Conservation (phyloP, 2,329 filamentous ascomycete genomes). For the Sporothrix dimorphospora region DNA sequence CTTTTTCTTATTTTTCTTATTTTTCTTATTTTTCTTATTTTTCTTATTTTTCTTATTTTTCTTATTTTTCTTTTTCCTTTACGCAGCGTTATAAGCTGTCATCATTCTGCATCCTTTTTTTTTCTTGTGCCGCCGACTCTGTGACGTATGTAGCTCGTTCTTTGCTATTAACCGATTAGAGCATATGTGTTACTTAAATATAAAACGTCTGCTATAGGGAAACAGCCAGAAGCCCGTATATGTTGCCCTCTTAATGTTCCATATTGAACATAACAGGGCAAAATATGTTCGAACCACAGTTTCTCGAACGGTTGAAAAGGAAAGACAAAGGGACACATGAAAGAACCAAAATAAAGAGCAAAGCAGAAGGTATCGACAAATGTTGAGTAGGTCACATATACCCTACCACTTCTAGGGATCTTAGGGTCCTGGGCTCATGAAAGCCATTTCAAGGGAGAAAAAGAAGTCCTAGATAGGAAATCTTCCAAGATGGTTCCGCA, state of each 20-base stretch:
- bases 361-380: neutral
- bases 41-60: neutral
- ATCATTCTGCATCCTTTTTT: neutral
- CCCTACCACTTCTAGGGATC: neutral
- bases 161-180: neutral
- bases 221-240: neutral
- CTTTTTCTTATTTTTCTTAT: neutral
- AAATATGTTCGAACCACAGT: neutral
- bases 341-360: neutral
- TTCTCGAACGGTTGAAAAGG: neutral
- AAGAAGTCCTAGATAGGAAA: constrained; percentile 22
- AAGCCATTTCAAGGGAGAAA: neutral
- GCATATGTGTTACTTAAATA: constrained; percentile 1
- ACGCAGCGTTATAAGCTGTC: neutral
- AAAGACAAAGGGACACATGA: neutral
- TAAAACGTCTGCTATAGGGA: neutral
- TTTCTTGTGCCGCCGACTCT: neutral
- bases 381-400: neutral
- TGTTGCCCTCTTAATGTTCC: constrained; percentile 9
- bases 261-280: neutral
- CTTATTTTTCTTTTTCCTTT: neutral
- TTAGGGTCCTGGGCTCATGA: neutral
- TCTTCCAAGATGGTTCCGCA: neutral
- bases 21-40: neutral
- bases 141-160: neutral